These are phyloP conservation scores for Populus pruinosa DNA, from an alignment of 345 rosid genomes.

Conservation along the genomic window DNA sequence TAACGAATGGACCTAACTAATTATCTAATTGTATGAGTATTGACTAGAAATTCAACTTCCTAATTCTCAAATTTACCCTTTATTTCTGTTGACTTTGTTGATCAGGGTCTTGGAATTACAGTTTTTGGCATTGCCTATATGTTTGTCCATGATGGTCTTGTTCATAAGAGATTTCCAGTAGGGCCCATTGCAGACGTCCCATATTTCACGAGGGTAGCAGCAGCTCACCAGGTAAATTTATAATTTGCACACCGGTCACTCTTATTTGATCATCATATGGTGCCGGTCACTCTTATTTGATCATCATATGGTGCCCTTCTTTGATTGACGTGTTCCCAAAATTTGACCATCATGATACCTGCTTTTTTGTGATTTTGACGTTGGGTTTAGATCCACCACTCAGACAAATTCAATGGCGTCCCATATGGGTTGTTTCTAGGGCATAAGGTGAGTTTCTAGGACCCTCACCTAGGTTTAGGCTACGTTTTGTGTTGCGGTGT, in stretches of 20 bases:
- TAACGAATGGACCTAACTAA: neutral
- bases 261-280: neutral
- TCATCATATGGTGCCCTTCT: neutral
- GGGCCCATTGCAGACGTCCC: slow-evolving; percentile 68
- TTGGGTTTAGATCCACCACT: slow-evolving; percentile 49
- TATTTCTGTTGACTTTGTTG: neutral
- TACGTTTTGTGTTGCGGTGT: too few relatives aligned
- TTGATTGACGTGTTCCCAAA: neutral
- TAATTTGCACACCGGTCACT: neutral
- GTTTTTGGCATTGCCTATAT: slow-evolving; percentile 72
- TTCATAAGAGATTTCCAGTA: slow-evolving; percentile 67
- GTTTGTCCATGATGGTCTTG: slow-evolving; percentile 72
- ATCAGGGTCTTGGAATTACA: slow-evolving; percentile 63
- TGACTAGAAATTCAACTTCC: neutral
- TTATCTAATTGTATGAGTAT: neutral
- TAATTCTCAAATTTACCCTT: neutral
- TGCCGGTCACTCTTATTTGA: neutral
- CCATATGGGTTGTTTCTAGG: slow-evolving; percentile 68
- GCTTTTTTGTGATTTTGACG: neutral
- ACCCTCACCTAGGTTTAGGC: neutral
- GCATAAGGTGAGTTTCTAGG: slow-evolving; percentile 34
- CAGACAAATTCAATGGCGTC: slow-evolving; percentile 54
- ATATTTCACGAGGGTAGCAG: slow-evolving; percentile 52
- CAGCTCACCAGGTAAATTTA: slow-evolving; percentile 57
- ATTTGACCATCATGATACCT: slow-evolving; percentile 1